Evolutionary conservation across 306 rosid species (phyloP), one percentile per base, ranked within the genome.

Genomic region (Echinosophora koreensis): DNA sequence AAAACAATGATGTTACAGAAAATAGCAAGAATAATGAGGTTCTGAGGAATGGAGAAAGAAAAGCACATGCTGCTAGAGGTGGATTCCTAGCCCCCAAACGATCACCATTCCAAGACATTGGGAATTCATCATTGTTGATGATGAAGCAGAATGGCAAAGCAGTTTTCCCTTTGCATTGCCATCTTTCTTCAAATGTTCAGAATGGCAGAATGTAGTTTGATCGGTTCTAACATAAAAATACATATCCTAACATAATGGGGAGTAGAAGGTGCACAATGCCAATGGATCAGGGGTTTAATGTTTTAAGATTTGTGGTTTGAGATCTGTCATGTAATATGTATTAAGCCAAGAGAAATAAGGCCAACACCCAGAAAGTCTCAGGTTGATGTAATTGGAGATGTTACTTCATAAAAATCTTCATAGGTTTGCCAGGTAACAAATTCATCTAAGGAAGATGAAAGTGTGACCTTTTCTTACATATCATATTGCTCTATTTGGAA

Each of bases 31-130:
- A 69, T 4, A 78, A 78, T 12, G 87, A 88, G 76, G 73, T 38
- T 38, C 52, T 38, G 67, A 80, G 60, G 77, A 84, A 80, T n/a
- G 74, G 74, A 13, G 88, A 86, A 64, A 85, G 84, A 54, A 87
- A 66, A 77, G 16, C 60, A 30, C 83, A 64, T 27, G 47, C 71
- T 13, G 54, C 51, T 28, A 77, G 58, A 15, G 74, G 77, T 60
- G 60, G 81, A 42, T 18, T 73, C 32, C 18, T 47, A 14, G 83
- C 78, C 30, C 70, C 77, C 3, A 88, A 83, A 39, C 63, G 93
- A 67, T 30, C 80, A 8, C 92, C 97, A 0, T 88, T 95, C 18
- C 73, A 46, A 74, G 96, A 95, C 46, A 90, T 95, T 49, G 87
- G 93, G 59, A 91, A 91, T 82, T 74, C 86, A 17, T 81, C 77